Base-by-base conservation (phyloP, 108 stramenopile genomes). In the Chaetoceros tenuissimus region DNA sequence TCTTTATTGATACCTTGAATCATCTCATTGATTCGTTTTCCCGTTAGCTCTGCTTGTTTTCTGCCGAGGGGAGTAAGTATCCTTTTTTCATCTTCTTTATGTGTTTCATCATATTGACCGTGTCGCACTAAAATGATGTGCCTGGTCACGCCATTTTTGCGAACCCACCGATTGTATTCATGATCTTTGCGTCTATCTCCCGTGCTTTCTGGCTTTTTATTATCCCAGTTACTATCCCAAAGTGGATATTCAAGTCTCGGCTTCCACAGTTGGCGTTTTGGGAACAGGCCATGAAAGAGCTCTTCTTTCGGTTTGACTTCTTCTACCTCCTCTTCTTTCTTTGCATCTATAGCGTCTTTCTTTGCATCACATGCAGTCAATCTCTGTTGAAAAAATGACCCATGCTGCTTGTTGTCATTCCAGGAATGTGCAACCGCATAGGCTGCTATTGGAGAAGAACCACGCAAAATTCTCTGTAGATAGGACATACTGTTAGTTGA, bases 71-170 rank as follows among this genome's bases (percentile, higher is more conserved):
- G 75, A 22, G 95, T 96, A 43, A 96, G 71, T 8, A 79, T 60
- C 34, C 87, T 75, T 54, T 78, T 83, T 31, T 70, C 66, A 66
- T 96, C 95, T 47, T 82, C 78, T 62, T 72, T 71, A 43, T 64
- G 66, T 10, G 78, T 69, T 60, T 95, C 94, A 68, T 87, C 86
- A 67, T 95, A 95, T 59, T 95, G 94, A 19, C 94, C 94, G 66
- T 95, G 94, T 24, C 94, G 75, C 52, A 95, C 66, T 43, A 92
- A 55, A 49, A 95, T 80, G 28, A 95, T 73, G 59, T 95, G 94
- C 25, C 88, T 75, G 7, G 94, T 95, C 3, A 89, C 81, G 13
- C 88, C 84, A 46, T 83, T 51, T 50, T 77, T 84, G 21, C 85
- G 63, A 51, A 84, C 58, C 18, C 70, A 24, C 28, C 84, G 67